Percentiles rank a stretch among this genome's conserved stretches.
Evolutionary conservation across 331 rosid genomes (phyloP).

Genomic region (Phaseolus coccineus): DNA sequence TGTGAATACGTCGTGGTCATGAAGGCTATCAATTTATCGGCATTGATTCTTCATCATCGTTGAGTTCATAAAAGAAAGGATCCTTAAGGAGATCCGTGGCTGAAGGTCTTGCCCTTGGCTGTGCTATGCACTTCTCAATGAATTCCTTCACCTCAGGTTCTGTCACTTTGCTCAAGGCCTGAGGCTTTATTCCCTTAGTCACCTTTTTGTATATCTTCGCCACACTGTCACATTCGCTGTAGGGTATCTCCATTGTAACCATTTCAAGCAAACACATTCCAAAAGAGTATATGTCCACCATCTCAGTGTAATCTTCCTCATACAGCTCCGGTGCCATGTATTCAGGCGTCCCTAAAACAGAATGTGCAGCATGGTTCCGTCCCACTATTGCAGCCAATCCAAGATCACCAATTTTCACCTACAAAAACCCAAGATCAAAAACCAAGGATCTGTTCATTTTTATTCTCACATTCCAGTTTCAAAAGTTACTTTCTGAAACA

Average conservation of each 20-base stretch:
- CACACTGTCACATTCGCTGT: constrained; percentile 84
- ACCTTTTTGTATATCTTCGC: constrained; percentile 92
- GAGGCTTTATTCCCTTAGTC: constrained; percentile 74
- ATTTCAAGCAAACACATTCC: constrained; percentile 96
- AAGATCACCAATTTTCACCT: constrained; percentile 92
- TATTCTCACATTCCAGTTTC: neutral
- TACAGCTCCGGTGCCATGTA: constrained; percentile 97
- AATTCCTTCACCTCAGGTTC: constrained; percentile 76
- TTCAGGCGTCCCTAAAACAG: constrained; percentile 89
- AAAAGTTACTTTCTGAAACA: neutral
- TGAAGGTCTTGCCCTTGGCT: constrained; percentile 90
- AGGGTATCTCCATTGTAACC: constrained; percentile 91
- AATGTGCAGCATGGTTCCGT: constrained; percentile 82
- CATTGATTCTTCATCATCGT: constrained; percentile 51
- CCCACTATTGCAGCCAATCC: constrained; percentile 95
- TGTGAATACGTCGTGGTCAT: neutral
- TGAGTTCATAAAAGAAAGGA: constrained; percentile 76
- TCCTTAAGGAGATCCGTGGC: constrained; percentile 86
- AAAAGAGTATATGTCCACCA: constrained; percentile 97
- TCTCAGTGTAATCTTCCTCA: constrained; percentile 93
- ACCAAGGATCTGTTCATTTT: neutral
- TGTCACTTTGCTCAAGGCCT: constrained; percentile 63
- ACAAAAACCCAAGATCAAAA: constrained; percentile 25
- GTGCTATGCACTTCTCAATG: constrained; percentile 84
- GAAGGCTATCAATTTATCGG: constrained; percentile 37